Conservation (phyloP, 2,329 filamentous ascomycete species). For the Lojkania enalia region DNA sequence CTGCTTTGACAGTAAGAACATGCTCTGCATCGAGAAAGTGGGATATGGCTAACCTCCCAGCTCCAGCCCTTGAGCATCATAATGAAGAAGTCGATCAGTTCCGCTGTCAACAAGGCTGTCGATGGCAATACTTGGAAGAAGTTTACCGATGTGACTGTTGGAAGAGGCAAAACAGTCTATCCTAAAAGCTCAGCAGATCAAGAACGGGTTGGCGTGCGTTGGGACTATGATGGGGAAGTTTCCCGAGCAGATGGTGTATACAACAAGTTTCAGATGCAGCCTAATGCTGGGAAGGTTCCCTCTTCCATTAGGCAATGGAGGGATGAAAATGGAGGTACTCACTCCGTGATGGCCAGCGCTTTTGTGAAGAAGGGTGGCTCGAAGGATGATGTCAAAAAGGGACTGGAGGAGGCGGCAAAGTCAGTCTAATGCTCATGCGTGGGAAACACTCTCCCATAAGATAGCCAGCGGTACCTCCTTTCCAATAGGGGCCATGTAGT, state of each 20-base stretch:
- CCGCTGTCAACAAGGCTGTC: background rate
- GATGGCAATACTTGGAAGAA: slow-evolving; percentile 12
- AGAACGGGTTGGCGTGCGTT: slow-evolving; percentile 8
- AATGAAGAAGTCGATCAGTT: too few relatives aligned
- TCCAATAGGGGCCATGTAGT: too few relatives aligned
- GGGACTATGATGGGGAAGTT: slow-evolving; percentile 12
- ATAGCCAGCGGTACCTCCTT: too few relatives aligned
- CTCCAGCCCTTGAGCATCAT: too few relatives aligned
- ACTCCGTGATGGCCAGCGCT: slow-evolving; percentile 28
- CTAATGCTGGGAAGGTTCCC: slow-evolving; percentile 34
- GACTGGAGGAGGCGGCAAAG: slow-evolving; percentile 9
- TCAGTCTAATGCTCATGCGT: too few relatives aligned
- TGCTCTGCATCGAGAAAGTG: too few relatives aligned
- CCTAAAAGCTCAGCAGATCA: slow-evolving; percentile 7
- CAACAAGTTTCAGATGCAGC: slow-evolving; percentile 34
- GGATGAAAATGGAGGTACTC: slow-evolving; percentile 34
- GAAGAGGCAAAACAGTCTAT: slow-evolving; percentile 11
- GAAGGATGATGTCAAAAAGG: slow-evolving; percentile 19
- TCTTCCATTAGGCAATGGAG: slow-evolving; percentile 28
- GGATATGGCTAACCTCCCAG: too few relatives aligned
- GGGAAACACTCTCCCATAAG: too few relatives aligned
- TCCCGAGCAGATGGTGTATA: slow-evolving; percentile 2
- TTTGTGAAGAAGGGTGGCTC: slow-evolving; percentile 22
- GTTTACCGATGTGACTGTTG: slow-evolving; percentile 6
- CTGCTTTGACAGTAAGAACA: too few relatives aligned